phyloP scores from a whole-genome alignment of 2,329 filamentous ascomycete species.

The Penicillium sp. region DNA sequence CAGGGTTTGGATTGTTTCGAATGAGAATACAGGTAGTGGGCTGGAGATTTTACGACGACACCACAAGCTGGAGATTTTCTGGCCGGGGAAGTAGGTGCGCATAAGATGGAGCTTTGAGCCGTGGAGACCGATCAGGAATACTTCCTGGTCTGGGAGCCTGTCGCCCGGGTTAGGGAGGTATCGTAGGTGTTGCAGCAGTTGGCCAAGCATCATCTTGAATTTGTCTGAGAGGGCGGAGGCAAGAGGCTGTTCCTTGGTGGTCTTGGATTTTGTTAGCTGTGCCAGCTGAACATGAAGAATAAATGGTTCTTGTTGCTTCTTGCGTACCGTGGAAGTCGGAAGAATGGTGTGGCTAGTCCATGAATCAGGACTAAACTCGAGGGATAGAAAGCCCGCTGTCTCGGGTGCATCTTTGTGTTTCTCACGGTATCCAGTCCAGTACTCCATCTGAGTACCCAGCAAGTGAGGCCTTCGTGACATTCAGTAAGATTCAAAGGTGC shows the following conservation, averaged over 20 bases:
- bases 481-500: neutral
- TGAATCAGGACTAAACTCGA: slow-evolving; percentile 16
- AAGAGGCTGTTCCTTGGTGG: slow-evolving; percentile 13
- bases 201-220: slow-evolving; percentile 28
- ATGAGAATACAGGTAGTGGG: neutral
- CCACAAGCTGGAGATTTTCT: slow-evolving; percentile 27
- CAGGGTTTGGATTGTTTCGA: neutral
- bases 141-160: slow-evolving; percentile 31
- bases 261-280: slow-evolving; percentile 12
- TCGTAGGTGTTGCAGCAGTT: slow-evolving; percentile 22
- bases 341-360: slow-evolving; percentile 7
- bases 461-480: slow-evolving; percentile 15
- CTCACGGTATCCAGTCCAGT: slow-evolving; percentile 26
- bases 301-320: neutral
- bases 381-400: slow-evolving; percentile 18
- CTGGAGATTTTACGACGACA: slow-evolving; percentile 16
- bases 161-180: slow-evolving; percentile 18
- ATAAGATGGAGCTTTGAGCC: slow-evolving; percentile 29
- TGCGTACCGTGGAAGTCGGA: slow-evolving; percentile 24
- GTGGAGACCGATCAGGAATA: slow-evolving; percentile 28
- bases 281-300: neutral
- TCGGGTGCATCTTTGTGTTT: slow-evolving; percentile 22
- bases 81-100: slow-evolving; percentile 28
- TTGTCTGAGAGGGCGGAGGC: slow-evolving; percentile 17
- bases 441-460: slow-evolving; percentile 17